Percentiles rank a stretch among this genome's conserved stretches.
phyloP scores from a whole-genome alignment of 352 stramenopile genomes.

The Globisporangium yorkense region DNA sequence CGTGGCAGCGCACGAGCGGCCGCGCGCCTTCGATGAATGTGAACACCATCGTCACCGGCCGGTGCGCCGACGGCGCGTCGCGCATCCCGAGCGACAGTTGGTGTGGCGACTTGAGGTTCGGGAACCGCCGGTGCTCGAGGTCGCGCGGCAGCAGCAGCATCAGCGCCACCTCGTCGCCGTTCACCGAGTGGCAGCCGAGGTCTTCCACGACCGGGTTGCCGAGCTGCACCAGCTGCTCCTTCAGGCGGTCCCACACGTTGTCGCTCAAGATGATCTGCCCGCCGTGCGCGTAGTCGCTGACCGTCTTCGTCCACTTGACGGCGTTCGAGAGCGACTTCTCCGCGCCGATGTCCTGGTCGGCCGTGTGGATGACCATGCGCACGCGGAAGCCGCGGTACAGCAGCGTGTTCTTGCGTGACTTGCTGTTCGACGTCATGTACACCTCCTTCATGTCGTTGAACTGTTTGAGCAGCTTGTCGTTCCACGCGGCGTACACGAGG shows the following conservation, averaged over 20 bases:
- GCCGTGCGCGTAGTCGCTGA: constrained; percentile 78
- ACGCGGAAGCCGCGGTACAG: constrained; percentile 83
- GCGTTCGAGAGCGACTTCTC: constrained; percentile 67
- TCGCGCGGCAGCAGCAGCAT: constrained; percentile 78
- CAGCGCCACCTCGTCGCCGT: constrained; percentile 68
- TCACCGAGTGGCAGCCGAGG: constrained; percentile 63
- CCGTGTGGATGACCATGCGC: constrained; percentile 82
- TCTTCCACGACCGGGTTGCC: constrained; percentile 88
- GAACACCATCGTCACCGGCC: constrained; percentile 85
- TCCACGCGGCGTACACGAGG: constrained; percentile 83
- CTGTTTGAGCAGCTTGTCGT: constrained; percentile 81
- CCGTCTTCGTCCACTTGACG: constrained; percentile 81
- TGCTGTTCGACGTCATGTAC: constrained; percentile 41
- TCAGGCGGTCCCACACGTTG: constrained; percentile 81
- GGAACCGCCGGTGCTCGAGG: constrained; percentile 68
- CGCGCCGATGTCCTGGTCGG: constrained; percentile 37
- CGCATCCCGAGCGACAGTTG: constrained; percentile 78
- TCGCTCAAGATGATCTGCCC: constrained; percentile 83
- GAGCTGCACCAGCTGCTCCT: constrained; percentile 82
- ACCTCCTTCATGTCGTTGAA: constrained; percentile 81
- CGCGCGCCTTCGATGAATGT: constrained; percentile 86
- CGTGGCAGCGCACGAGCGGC: constrained; percentile 74
- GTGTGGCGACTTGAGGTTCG: constrained; percentile 61
- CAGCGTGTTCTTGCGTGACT: constrained; percentile 71
- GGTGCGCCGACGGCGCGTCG: constrained; percentile 70